Conservation (phyloP, 164 flowering plant genomes). For the Vitis vinifera region DNA sequence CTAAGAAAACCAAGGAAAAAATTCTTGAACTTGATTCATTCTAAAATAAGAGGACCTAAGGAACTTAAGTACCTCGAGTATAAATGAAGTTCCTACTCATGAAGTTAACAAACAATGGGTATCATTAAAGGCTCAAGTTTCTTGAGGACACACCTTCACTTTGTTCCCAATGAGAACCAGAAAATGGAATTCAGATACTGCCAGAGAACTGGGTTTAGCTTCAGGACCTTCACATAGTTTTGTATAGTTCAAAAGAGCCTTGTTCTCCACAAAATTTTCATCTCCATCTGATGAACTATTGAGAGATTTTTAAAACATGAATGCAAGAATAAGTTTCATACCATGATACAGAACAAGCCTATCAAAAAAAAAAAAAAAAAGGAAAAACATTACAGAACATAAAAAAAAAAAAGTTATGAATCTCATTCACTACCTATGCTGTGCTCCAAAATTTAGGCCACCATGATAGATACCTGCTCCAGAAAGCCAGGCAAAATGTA, state of each 20-base stretch:
- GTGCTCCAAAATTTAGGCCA: conserved; percentile 90
- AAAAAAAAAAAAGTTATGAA: neutral
- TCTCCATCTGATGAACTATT: conserved; percentile 83
- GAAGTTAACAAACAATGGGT: neutral
- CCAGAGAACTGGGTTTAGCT: conserved; percentile 83
- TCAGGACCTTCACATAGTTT: conserved; percentile 74
- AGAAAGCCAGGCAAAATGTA: conserved; percentile 99
- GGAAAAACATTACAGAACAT: neutral
- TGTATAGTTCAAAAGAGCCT: conserved; percentile 83
- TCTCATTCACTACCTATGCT: conserved; percentile 58
- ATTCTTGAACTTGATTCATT: too few species aligned
- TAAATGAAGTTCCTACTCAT: neutral
- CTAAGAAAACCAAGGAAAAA: neutral
- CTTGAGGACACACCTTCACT: conserved; percentile 70
- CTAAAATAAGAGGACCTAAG: neutral
- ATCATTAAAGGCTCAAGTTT: neutral
- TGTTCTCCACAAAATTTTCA: conserved; percentile 98
- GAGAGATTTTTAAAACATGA: conserved; percentile 8
- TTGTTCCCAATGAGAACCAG: conserved; percentile 88
- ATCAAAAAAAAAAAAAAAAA: neutral
- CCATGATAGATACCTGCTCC: conserved; percentile 99
- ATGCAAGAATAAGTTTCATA: conserved; percentile 2
- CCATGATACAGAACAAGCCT: neutral
- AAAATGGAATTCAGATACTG: conserved; percentile 92
- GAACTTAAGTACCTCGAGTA: neutral